Percentiles rank a stretch among this genome's conserved stretches.
Evolutionary conservation across 306 rosid genomes (phyloP).

Genomic region (Dryas alaskensis): DNA sequence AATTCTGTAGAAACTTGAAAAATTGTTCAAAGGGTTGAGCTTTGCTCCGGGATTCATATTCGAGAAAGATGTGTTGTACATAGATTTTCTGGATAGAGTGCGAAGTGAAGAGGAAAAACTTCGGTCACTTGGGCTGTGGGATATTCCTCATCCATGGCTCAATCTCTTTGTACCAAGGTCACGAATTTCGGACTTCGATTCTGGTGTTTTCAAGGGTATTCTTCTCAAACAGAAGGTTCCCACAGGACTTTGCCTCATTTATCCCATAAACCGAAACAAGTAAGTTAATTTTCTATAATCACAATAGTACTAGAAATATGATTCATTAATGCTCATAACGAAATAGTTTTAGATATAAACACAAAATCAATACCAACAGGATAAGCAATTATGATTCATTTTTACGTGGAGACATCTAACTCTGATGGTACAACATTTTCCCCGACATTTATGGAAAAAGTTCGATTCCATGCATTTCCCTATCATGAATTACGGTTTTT

Average conservation of each 20-base stretch:
- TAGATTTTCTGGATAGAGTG: conserved; percentile 70
- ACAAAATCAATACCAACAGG: too few relatives aligned
- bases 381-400: too few relatives aligned
- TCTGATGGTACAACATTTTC: too few relatives aligned
- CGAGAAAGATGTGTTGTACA: conserved; percentile 49
- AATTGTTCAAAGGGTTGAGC: conserved; percentile 34
- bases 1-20: conserved; percentile 34
- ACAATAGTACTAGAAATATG: too few relatives aligned
- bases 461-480: too few relatives aligned
- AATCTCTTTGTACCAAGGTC: conserved; percentile 78
- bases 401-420: too few relatives aligned
- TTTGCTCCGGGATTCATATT: conserved; percentile 49
- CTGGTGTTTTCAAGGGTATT: conserved; percentile 61
- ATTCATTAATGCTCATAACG: too few relatives aligned
- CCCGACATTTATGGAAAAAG: too few relatives aligned
- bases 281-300: conserved; percentile 19
- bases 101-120: conserved; percentile 42
- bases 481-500: neutral
- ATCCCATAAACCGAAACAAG: conserved; percentile 59
- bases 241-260: conserved; percentile 45
- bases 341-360: too few relatives aligned
- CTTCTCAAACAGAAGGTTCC: conserved; percentile 52
- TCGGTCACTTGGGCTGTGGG: conserved; percentile 61
- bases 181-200: conserved; percentile 46
- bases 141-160: conserved; percentile 86